Base-by-base conservation (phyloP, 208 protist genomes). In the Trypanosoma lewisi region DNA sequence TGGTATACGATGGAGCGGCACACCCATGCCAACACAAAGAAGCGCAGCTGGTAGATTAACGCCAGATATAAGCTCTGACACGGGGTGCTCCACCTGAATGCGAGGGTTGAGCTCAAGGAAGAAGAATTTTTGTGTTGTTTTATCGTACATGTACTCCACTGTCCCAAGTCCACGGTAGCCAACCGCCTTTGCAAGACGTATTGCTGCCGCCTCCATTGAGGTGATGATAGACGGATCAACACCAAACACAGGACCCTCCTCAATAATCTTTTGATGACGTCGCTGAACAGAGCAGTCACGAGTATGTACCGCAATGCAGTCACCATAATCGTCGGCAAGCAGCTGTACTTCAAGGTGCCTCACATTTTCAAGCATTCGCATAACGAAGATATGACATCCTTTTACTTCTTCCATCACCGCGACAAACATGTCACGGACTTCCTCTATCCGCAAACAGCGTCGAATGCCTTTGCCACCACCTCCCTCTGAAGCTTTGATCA, bases 401-500 rank as follows among this genome's bases (percentile, higher is more conserved):
- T 95, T 97, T 30, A 99, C 97, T 76, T 99, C 97, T 48, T 79
- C 80, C 30, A 80, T 70, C n/a, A 98, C 94, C 53, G 85, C 89
- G 30, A 89, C 81, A 68, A 96, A 98, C 42, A 84, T 63, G 42
- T 86, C 72, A 30, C 74, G 77, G 34, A 98, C 89, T 17, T 98
- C 91, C 17, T 87, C 89, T 41, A 77, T 65, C 30, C 60, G 68
- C 7, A 70, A 67, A 42, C 96, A 97, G 59, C 91, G 94, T 45
- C 98, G 83, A 54, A 99, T 99, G 61, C 98, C 98, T 78, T 99
- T 99, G 27, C 98, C 98, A 58, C 98, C 98, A 44, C 98, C 98
- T 30, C 98, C 98, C 75, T 98, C 97, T n/a, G 95, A 98, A 0
- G 98, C 98, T 82, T 99, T 99, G 72, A 99, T 98, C 97, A 99